Base-by-base conservation (phyloP, 768 basidiomycete species). In the Tricholoma sp. region DNA sequence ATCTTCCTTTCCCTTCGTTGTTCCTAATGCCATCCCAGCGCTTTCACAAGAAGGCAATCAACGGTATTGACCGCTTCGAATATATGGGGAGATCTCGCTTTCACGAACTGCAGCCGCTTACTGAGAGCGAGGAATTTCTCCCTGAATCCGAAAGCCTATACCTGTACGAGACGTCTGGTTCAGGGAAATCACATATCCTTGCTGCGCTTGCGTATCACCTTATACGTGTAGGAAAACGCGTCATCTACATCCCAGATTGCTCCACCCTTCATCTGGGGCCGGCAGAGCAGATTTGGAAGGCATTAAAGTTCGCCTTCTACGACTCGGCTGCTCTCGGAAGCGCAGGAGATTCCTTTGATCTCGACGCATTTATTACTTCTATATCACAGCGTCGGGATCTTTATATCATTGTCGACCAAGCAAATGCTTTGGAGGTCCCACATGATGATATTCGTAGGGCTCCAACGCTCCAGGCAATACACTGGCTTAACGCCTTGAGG, bases 1-100 rank as follows among this genome's bases (percentile, higher is more conserved):
- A 3, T 28, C 52, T 60, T 57, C 57, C 59, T 60, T 60, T 42
- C 44, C 59, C 59, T 37, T 60, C 59, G 24, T 50, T 33, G n/a
- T 57, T 60, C 31, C 37, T 36, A 54, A 54, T 58, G 24, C 59
- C 57, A 29, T 32, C 24, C 17, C 33, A 56, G 44, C 50, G 57
- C 31, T 60, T 60, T 44, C 29, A 32, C 52, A 17, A 15, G 32
- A 54, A 45, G 36, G 41, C 53, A 50, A 45, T 48, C 47, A 45
- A 59, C 28, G 56, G 56, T 10, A 28, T 60, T 32, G 13, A 6
- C 20, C 47, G 36, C 45, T 60, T 61, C 49, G 13, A 58, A 52
- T 58, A 61, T 44, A 48, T 39, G 37, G 13, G 37, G 13, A 39
- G 37, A 7, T 39, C 37, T 7, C 5, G 6, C 2, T 39, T n/a